A percentile compares a stretch with the other conserved stretches of the same genome.
Evolutionary conservation across 2,329 filamentous ascomycete species (phyloP).

Genomic region (Fusarium sp.): DNA sequence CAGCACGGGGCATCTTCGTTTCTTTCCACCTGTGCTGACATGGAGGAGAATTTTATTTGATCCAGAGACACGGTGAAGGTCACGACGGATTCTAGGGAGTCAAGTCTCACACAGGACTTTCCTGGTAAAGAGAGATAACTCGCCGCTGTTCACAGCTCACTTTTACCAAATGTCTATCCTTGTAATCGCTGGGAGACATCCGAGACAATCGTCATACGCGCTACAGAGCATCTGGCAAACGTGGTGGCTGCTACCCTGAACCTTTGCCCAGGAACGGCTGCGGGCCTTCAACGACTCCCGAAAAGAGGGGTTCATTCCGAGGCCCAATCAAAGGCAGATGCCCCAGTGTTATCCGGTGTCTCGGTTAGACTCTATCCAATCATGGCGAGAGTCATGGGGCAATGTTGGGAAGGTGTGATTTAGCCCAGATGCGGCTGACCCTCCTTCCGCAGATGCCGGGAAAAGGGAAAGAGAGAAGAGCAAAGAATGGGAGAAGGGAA

Average conservation of each 20-base stretch:
- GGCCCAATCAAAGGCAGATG: background rate
- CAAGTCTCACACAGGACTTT: no score
- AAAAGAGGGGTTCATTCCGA: background rate
- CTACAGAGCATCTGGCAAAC: background rate
- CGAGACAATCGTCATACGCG: background rate
- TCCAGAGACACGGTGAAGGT: no score
- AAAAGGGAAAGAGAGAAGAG: background rate
- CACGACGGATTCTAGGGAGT: no score
- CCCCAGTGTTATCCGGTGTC: background rate
- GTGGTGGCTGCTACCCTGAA: background rate
- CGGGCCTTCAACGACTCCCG: background rate
- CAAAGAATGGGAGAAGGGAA: background rate
- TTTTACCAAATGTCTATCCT: background rate
- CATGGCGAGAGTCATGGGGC: background rate
- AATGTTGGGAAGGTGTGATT: background rate
- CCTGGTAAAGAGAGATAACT: no score
- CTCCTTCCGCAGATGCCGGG: background rate
- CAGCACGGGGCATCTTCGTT: no score
- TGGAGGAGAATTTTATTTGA: no score
- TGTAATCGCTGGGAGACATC: background rate
- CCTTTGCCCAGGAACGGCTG: background rate
- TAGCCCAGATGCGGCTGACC: background rate
- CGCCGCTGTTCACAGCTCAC: no score
- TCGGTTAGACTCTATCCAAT: background rate
- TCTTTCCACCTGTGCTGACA: no score